Base-by-base conservation (phyloP, 345 rosid genomes). In the Durio zibethinus region DNA sequence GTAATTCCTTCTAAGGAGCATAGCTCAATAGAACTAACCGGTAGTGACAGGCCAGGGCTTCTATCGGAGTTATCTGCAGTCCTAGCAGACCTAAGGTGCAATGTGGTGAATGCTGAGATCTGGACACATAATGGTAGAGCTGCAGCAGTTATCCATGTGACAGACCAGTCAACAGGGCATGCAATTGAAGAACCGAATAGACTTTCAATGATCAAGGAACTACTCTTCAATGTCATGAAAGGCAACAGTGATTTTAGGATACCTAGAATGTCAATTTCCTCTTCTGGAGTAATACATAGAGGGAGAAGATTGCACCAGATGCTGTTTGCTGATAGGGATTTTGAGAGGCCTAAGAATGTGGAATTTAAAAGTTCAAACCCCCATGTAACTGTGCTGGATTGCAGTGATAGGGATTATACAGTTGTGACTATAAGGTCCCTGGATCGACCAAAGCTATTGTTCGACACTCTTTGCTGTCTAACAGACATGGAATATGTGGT, bases 81-180 rank as follows among this genome's bases (percentile, higher is more conserved):
- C 5, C 82, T 88, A 45, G 73, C 87, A 4, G 86, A 85, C 79
- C 84, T 85, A n/a, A 35, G 82, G 2, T 88, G 88, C 86, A 86
- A 83, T 33, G 86, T 86, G 33, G 83, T 81, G 20, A 78, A 82
- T 29, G 91, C 87, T 4, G 86, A 86, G 81, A 81, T 88, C 23
- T 88, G 91, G 91, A 85, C 89, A 43, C 89, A 86, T 52, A 88
- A 88, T 45, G 82, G 71, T 25, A 79, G 86, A 79, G 87, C 86
- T 10, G 89, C 89, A 2, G 86, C 88, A 0, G 84, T 88, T 52
- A 74, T 86, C 47, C 80, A 79, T 23, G 79, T 85, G 42, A 83
- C 82, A 36, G 91, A 88, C 76, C 80, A 80, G 38, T 56, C 78
- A 36, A 83, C 85, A 5, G 76, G 84, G 4, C 52, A n/a, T 5